Percentiles rank a stretch among this genome's conserved stretches.
These are phyloP conservation scores for Citrus australasica DNA, from an alignment of 345 rosid genomes.

Conservation along the genomic window DNA sequence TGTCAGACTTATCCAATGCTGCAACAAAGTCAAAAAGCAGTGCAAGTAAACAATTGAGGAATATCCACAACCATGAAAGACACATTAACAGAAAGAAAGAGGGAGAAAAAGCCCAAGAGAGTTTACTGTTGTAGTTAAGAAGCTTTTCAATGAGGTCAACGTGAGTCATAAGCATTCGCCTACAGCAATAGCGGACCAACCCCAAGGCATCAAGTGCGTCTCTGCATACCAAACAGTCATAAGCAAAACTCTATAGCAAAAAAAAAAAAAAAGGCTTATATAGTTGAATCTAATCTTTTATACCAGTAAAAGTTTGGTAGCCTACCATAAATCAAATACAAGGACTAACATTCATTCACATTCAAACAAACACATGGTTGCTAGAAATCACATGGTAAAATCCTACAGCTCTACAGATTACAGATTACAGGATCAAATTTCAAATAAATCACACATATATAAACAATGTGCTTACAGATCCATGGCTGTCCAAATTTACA, in stretches of 20 bases:
- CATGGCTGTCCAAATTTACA: not conserved
- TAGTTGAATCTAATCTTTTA: not conserved
- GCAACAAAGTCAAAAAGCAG: constrained; percentile 23
- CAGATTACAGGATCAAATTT: not conserved
- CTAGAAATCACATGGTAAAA: not conserved
- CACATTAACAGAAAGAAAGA: not conserved
- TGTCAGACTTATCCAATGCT: constrained; percentile 77
- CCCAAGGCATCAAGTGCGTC: constrained; percentile 96
- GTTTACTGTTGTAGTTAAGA: constrained; percentile 86
- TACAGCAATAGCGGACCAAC: constrained; percentile 88
- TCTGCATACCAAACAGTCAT: constrained; percentile 37
- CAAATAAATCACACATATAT: not conserved
- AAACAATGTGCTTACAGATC: not conserved
- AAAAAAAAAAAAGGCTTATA: not conserved
- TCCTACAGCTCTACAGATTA: not conserved
- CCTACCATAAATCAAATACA: not conserved
- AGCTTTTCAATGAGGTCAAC: constrained; percentile 99
- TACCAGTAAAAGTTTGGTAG: not conserved
- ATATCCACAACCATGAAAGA: not conserved
- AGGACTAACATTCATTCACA: not conserved
- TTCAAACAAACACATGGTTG: not conserved
- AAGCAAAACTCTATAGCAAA: not conserved
- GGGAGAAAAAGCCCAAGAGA: constrained; percentile 12
- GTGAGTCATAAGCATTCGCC: constrained; percentile 99
- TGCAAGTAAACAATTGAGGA: not conserved